These are phyloP conservation scores for Alternaria triticimaculans DNA, from an alignment of 2,329 filamentous ascomycete genomes.

Conservation along the genomic window DNA sequence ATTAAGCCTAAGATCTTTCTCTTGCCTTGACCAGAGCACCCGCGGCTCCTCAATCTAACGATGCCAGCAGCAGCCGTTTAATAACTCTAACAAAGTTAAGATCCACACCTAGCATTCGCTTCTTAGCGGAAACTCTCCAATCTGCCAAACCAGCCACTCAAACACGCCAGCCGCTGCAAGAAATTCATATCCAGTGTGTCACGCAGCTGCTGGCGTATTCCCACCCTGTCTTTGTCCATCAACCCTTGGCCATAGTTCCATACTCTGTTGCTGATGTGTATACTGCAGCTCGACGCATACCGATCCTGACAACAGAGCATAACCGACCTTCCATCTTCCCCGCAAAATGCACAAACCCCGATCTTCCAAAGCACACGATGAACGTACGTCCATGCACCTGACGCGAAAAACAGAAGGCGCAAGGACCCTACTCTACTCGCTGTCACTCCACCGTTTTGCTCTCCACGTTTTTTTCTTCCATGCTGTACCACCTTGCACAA, in stretches of 20 bases:
- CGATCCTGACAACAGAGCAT: conserved; percentile 5
- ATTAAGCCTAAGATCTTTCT: conserved; percentile 46
- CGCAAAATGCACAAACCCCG: conserved; percentile 10
- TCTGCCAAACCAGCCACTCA: not conserved
- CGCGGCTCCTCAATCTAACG: conserved; percentile 17
- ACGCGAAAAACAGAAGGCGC: not conserved
- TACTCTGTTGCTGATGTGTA: conserved; percentile 1
- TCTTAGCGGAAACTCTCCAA: conserved; percentile 11
- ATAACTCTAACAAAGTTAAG: conserved; percentile 41
- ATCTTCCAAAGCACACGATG: not conserved
- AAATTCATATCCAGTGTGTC: conserved; percentile 7
- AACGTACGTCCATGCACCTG: conserved; percentile 5
- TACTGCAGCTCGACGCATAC: conserved; percentile 6
- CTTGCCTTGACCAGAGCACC: not conserved
- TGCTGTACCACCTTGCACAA: not conserved
- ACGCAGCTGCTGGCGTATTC: not conserved
- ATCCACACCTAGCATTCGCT: conserved; percentile 31
- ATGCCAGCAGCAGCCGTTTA: conserved; percentile 24
- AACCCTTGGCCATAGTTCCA: conserved; percentile 1
- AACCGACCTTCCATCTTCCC: conserved; percentile 3
- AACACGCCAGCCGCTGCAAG: conserved; percentile 11
- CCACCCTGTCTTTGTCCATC: not conserved
- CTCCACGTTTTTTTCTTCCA: not conserved
- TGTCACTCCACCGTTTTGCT: not conserved
- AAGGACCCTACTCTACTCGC: not conserved